Evolutionary conservation across 805 yeast species (phyloP), one percentile per base, ranked within the genome.

Genomic region (Wickerhamia fluorescens): DNA sequence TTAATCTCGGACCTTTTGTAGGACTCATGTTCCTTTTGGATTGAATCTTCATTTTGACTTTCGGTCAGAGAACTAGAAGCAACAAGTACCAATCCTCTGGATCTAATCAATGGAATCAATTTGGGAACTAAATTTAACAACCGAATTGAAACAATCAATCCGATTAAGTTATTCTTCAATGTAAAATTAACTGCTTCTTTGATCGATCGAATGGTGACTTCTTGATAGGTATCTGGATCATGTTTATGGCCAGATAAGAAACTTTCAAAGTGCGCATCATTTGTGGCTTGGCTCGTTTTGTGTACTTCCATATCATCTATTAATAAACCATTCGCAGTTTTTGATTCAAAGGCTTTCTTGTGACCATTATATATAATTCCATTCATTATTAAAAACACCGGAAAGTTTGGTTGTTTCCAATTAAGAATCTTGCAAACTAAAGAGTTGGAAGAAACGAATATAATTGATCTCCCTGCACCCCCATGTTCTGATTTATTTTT

Each of bases 351-450:
- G 6, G 35, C 38, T n/a, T 45, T 38, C 11, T 37, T 31, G 3
- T 39, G 29, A 27, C 37, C 20, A 47, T 51, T 43, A 49, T 47
- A 52, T 24, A 66, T 58, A 7, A 78, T 60, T n/a, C 86, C 84
- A 42, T 75, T 78, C 71, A 88, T 73, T 32, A 78, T 74, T 57
- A 84, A 82, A 40, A 92, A 77, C 1, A 92, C 97, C 0, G 98
- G 96, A 57, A 81, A 92, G 52, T 89, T 89, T 9, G 98, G 97
- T 57, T 92, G 98, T 56, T 92, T 92, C 98, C 98, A 92, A 56
- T 92, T 92, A 43, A 92, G 59, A 25, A 86, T 82, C 7, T 95
- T 85, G 56, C 97, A 92, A n/a, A 87, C 85, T 25, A 77, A 73
- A 19, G 95, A 82, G 53, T 87, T 86, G 32, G 82, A 73, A 1